Evolutionary conservation across 495 filamentous ascomycete species (phyloP).

Genomic region (Lasiosphaeris hirsuta): DNA sequence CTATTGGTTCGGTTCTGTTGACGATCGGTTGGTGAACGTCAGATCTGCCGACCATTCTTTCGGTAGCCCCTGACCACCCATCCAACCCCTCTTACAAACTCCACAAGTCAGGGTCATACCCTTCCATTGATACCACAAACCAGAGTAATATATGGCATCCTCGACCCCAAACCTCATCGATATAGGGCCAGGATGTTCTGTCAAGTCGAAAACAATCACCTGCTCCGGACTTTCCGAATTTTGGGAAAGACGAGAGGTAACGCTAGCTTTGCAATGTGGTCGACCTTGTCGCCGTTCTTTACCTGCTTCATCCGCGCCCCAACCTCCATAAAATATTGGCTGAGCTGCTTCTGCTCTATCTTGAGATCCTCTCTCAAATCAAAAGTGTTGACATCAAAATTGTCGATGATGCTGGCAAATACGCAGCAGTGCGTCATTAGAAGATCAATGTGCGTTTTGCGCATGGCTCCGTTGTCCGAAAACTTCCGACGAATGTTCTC

Average conservation of each 20-base stretch:
- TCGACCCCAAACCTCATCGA: too few relatives aligned
- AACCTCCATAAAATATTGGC: slow-evolving; percentile 75
- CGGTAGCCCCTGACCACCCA: too few relatives aligned
- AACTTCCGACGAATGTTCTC: slow-evolving; percentile 69
- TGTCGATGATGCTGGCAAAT: slow-evolving; percentile 66
- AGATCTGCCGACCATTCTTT: too few relatives aligned
- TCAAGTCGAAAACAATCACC: slow-evolving; percentile 6
- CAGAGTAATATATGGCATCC: too few relatives aligned
- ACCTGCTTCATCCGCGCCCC: slow-evolving; percentile 60
- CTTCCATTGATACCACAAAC: too few relatives aligned
- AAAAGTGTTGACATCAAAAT: slow-evolving; percentile 71
- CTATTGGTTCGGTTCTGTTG: too few relatives aligned
- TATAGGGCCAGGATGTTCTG: not conserved
- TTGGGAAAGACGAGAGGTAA: slow-evolving; percentile 83
- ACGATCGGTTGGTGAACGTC: too few relatives aligned
- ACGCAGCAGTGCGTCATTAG: slow-evolving; percentile 67
- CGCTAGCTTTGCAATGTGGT: slow-evolving; percentile 64
- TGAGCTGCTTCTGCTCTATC: slow-evolving; percentile 63
- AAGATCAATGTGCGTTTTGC: slow-evolving; percentile 60
- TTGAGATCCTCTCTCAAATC: slow-evolving; percentile 76
- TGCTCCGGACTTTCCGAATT: slow-evolving; percentile 27
- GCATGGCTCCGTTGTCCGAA: slow-evolving; percentile 56
- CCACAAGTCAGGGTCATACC: too few relatives aligned
- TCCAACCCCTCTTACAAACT: too few relatives aligned
- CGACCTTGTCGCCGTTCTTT: slow-evolving; percentile 48